Conservation (phyloP, 192 early-diverging fungal species). For the Coemansia sp. region DNA sequence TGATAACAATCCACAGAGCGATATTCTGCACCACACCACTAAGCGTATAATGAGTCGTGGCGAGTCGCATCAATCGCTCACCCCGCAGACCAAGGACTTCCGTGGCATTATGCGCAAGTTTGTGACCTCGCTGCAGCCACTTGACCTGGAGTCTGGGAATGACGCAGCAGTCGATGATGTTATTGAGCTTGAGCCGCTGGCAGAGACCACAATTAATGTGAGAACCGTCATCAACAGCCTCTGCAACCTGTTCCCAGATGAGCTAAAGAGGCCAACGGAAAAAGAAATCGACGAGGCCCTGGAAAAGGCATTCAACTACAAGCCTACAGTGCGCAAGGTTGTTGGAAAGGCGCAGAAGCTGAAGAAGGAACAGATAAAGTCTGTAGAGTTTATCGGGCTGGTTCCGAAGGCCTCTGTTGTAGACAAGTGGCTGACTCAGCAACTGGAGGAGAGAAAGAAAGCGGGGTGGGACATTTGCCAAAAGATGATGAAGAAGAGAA, state of each 20-base stretch:
- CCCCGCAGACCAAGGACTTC: conserved; percentile 63
- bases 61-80: conserved; percentile 80
- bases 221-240: conserved; percentile 45
- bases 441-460: conserved; percentile 7
- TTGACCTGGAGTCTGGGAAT: conserved; percentile 55
- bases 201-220: conserved; percentile 57
- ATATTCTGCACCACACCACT: conserved; percentile 57
- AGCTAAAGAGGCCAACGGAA: conserved; percentile 38
- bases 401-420: conserved; percentile 23
- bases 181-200: conserved; percentile 59
- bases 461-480: conserved; percentile 24
- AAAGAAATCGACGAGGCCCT: conserved; percentile 60
- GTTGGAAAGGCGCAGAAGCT: conserved; percentile 10
- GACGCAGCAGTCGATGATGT: conserved; percentile 62
- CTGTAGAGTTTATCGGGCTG: conserved; percentile 28
- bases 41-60: conserved; percentile 67
- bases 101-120: conserved; percentile 62
- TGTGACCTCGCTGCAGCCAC: conserved; percentile 52
- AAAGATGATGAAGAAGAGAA: conserved; percentile 9
- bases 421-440: conserved; percentile 21
- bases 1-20: conserved; percentile 38
- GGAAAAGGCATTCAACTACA: conserved; percentile 44
- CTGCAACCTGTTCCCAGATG: conserved; percentile 44
- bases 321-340: conserved; percentile 42
- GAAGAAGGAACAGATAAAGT: conserved; percentile 10